Base-by-base conservation (phyloP, 2,329 filamentous ascomycete genomes). In the Proliferodiscus dingleyae region DNA sequence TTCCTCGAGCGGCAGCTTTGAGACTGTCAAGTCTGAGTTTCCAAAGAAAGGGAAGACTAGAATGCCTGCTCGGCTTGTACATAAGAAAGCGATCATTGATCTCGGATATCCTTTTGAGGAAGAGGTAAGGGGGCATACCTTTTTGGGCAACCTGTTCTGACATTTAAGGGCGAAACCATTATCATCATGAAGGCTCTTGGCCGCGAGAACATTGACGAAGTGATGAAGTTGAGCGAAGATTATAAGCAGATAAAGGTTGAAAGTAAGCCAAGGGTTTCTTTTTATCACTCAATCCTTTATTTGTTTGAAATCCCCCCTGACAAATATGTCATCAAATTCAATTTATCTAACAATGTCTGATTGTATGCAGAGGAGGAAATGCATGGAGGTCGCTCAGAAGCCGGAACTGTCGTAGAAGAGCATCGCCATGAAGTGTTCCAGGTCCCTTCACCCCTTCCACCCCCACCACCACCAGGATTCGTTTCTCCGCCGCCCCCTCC, bases 131-230 rank as follows among this genome's bases (percentile, higher is more conserved):
- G 18, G 10, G 15, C 5, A 28, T 23, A 42, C 34, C 18, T 6
- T 40, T 3, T 11, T 8, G 6, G 2, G 8, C 6, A n/a, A 9
- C 5, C 13, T 41, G 37, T 30, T 32, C 68, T 71, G 49, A 77
- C 53, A 42, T 5, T 6, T 54, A 23, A 93, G 87, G 88, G 85
- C 30, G 83, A 85, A 55, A 85, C 85, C 18, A 81, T 93, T 57
- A 78, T 95, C 42, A 81, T 97, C 26, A 81, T 86, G 56, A 85
- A 87, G 61, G 90, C 91, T 8, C 75, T 97, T 4, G 87, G 88
- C 13, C 90, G 94, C 58, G 81, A 91, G 15, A 89, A 95, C 58
- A 96, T 96, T 52, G 89, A 96, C 57, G 86, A 94, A 59, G 75
- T 96, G 36, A 85, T 96, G 58, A 84, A 81, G 59, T 72, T 89